phyloP scores from a whole-genome alignment of 371 early-diverging fungal genomes.

The Mucor plumbeus region DNA sequence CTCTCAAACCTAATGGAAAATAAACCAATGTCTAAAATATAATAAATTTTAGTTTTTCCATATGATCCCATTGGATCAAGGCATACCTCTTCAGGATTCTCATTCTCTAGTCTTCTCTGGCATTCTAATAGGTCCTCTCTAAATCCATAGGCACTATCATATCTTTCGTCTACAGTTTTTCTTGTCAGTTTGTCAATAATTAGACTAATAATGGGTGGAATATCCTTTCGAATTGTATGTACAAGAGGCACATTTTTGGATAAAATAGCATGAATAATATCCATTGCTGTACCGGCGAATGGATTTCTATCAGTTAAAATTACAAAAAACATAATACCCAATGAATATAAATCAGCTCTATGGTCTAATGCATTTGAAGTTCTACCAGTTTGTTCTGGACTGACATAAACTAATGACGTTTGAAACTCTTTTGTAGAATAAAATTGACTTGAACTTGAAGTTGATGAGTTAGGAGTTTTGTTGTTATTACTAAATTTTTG shows the following conservation, averaged over 20 bases:
- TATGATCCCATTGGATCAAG: too few species aligned
- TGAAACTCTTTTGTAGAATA: conserved; percentile 40
- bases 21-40: conserved; percentile 31
- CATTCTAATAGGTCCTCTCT: conserved; percentile 59
- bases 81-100: conserved; percentile 24
- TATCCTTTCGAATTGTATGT: conserved; percentile 51
- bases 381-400: conserved; percentile 64
- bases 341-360: conserved; percentile 60
- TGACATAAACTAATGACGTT: conserved; percentile 42
- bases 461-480: neutral
- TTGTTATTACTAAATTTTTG: neutral
- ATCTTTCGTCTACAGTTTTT: conserved; percentile 64
- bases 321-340: conserved; percentile 60
- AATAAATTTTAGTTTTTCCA: neutral
- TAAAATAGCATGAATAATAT: conserved; percentile 56
- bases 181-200: conserved; percentile 64
- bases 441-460: conserved; percentile 9
- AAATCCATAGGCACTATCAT: conserved; percentile 60
- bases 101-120: conserved; percentile 33
- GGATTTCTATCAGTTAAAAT: conserved; percentile 54
- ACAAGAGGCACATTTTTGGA: conserved; percentile 55
- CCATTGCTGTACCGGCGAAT: conserved; percentile 55
- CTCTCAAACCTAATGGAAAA: conserved; percentile 46
- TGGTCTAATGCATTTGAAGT: conserved; percentile 62
- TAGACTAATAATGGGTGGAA: conserved; percentile 55